Conservation (phyloP, 164 flowering plant species). For the Vitis labrusca region DNA sequence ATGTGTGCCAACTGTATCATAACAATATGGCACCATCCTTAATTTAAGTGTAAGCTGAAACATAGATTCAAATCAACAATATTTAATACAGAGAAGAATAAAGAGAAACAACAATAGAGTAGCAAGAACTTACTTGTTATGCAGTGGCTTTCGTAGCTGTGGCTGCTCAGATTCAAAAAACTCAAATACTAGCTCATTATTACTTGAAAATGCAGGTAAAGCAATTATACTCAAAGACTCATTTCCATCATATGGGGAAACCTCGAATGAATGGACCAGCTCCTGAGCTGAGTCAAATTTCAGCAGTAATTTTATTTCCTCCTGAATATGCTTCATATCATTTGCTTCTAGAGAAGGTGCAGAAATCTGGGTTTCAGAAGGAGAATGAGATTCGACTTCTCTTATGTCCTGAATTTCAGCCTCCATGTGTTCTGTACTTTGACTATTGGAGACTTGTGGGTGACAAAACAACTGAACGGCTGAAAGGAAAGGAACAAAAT, state of each 20-base stretch:
- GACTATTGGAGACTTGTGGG: neutral
- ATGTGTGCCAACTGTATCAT: no score
- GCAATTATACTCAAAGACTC: neutral
- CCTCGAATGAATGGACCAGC: neutral
- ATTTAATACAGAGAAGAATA: neutral
- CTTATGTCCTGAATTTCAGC: slow-evolving; percentile 3
- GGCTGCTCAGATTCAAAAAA: slow-evolving; percentile 19
- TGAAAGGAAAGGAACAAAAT: slow-evolving; percentile 19
- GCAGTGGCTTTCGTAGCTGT: slow-evolving; percentile 15
- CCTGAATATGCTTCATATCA: neutral
- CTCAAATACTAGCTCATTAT: slow-evolving; percentile 13
- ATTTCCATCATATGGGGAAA: neutral
- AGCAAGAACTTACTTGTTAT: slow-evolving; percentile 12
- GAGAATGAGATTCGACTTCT: neutral
- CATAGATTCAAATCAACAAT: no score
- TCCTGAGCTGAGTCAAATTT: neutral
- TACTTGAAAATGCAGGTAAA: slow-evolving; percentile 2
- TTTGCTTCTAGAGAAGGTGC: no score
- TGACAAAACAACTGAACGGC: slow-evolving; percentile 19
- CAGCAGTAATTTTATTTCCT: neutral
- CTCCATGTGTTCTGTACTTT: neutral
- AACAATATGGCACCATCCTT: no score
- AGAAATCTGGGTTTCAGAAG: no score
- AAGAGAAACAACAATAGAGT: neutral
- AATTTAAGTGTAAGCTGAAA: no score